A percentile compares a stretch with the other conserved stretches of the same genome.
Conservation (phyloP, 495 filamentous ascomycete genomes). For the Aspergillus ellipticus region DNA sequence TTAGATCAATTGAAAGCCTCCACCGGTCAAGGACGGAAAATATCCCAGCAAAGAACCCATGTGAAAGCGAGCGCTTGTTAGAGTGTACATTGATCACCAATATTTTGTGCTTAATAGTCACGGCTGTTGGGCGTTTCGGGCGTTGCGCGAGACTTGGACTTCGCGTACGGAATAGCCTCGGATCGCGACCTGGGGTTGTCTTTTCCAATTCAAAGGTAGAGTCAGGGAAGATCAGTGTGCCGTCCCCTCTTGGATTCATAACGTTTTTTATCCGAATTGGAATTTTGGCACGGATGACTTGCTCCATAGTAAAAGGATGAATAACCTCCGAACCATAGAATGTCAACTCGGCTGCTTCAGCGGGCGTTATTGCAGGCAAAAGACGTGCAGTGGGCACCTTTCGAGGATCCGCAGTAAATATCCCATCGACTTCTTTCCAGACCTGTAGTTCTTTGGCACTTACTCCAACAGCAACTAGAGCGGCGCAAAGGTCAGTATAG, state of each 20-base stretch:
- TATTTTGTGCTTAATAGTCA: conserved; percentile 93
- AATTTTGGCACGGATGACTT: conserved; percentile 88
- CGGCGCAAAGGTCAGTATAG: conserved; percentile 87
- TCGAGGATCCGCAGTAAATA: conserved; percentile 82
- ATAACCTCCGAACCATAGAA: conserved; percentile 96
- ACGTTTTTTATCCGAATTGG: conserved; percentile 98
- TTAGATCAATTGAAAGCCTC: conserved; percentile 82
- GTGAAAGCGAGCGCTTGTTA: conserved; percentile 81
- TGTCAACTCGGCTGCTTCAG: conserved; percentile 85
- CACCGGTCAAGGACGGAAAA: conserved; percentile 80
- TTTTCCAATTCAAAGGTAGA: conserved; percentile 44
- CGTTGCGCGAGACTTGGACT: conserved; percentile 45
- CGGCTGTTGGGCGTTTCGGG: conserved; percentile 78
- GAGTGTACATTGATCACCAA: conserved; percentile 92
- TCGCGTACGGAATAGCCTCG: conserved; percentile 44
- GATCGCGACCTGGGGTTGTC: conserved; percentile 43
- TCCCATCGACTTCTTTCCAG: conserved; percentile 92
- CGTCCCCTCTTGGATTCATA: conserved; percentile 82
- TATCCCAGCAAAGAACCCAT: conserved; percentile 88
- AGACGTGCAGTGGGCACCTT: conserved; percentile 84
- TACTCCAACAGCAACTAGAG: conserved; percentile 73
- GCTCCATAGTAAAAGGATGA: conserved; percentile 97
- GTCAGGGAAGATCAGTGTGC: conserved; percentile 75
- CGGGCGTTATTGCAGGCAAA: conserved; percentile 72
- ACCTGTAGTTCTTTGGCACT: conserved; percentile 79